Evolutionary conservation across 768 basidiomycete species (phyloP), one percentile per base, ranked within the genome.

Genomic region (Suillus sp.): DNA sequence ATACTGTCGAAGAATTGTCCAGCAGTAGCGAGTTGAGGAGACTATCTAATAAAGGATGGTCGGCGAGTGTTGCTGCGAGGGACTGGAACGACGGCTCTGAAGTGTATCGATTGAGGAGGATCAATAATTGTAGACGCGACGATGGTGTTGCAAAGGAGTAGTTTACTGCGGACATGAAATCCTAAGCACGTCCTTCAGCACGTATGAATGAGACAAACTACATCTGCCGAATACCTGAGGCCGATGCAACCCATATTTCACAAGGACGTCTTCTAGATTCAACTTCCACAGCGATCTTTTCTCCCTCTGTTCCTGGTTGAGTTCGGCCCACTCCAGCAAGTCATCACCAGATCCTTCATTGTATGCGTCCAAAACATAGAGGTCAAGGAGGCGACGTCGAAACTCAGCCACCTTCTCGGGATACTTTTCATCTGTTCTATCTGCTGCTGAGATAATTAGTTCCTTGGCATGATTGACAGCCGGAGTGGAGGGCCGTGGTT

Each of bases 291-390:
- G 78, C 16, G 81, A 78, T 66, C 83, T 80, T 69, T 80, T 82
- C 61, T 84, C 83, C 58, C 87, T 82, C 68, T 91, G 84, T 27
- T 81, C 83, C 65, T 81, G 79, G 69, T 88, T 84, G 61, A 92
- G 75, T 48, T 82, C 84, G 16, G 87, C 87, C 86, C 88, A 89
- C 68, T 93, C 92, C 40, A 94, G 71, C 35, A 87, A 81, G 70
- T 94, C 92, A 50, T 85, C 82, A 3, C 85, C 86, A 4, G 90
- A 92, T 25, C 83, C 84, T 70, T 92, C 91, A 70, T 90, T 89
- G 71, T 83, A 87, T 38, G 87, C 89, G 70, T 93, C 91, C 60
- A 92, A 78, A 20, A 95, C 80, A 70, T 92, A 93, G 20, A 91
- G 79, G 62, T 93, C 90, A 69, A 94, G 74, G 38, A 95, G 74